phyloP scores from a whole-genome alignment of 139 green algal species.

The Chlamydomonas sp. region DNA sequence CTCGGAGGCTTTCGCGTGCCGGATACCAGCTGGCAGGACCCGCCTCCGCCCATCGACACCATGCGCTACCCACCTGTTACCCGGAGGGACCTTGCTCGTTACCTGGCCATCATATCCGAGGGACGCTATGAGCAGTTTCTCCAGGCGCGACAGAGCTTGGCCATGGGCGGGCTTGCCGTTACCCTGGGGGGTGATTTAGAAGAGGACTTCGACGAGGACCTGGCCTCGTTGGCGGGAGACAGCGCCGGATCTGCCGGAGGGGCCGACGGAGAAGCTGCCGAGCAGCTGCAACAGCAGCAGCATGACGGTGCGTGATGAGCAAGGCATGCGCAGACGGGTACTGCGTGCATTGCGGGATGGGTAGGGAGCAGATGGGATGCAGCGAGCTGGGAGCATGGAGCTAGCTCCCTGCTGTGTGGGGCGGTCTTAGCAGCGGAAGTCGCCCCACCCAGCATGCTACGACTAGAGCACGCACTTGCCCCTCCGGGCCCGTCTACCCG shows the following conservation, averaged over 20 bases:
- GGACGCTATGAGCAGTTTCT: constrained; percentile 52
- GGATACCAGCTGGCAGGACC: constrained; percentile 40
- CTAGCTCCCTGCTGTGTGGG: too few relatives aligned
- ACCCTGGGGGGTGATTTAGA: constrained; percentile 11
- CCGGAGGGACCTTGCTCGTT: constrained; percentile 48
- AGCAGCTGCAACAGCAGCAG: constrained; percentile 4
- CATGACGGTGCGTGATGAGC: neutral
- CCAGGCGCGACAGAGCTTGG: constrained; percentile 48
- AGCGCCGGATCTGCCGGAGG: neutral
- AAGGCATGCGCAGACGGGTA: too few relatives aligned
- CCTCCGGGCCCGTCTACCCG: too few relatives aligned
- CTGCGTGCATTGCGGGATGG: too few relatives aligned
- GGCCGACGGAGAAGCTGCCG: neutral
- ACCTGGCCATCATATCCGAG: constrained; percentile 46
- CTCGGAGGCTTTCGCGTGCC: constrained; percentile 41
- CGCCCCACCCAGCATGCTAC: too few relatives aligned
- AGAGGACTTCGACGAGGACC: constrained; percentile 11
- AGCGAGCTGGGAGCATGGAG: too few relatives aligned
- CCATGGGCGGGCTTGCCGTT: constrained; percentile 19
- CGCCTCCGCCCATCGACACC: constrained; percentile 55
- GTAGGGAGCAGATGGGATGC: too few relatives aligned
- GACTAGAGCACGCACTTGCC: too few relatives aligned
- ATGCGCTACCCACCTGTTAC: constrained; percentile 55
- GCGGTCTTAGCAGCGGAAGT: too few relatives aligned
- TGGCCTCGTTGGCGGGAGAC: neutral